These are phyloP conservation scores for Endothia cerciana DNA, from an alignment of 2,329 filamentous ascomycete genomes.

Conservation along the genomic window DNA sequence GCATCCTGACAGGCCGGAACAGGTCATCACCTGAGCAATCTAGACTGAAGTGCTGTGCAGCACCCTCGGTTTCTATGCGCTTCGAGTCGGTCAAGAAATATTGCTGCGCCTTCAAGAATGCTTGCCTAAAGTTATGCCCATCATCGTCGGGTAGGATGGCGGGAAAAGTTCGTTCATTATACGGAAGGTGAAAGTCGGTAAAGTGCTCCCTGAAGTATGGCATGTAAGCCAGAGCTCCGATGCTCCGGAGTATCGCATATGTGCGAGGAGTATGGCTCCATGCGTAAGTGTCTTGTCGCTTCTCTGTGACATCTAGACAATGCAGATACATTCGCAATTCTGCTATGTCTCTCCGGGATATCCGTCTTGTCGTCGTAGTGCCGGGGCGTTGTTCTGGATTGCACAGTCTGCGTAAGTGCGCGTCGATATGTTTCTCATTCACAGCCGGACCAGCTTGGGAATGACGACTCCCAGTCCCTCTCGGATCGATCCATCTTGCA, in stretches of 20 bases:
- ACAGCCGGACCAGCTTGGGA: neutral
- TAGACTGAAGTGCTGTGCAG: constrained; percentile 14
- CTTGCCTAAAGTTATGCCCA: constrained; percentile 15
- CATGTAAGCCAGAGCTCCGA: constrained; percentile 26
- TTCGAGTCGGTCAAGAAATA: constrained; percentile 31
- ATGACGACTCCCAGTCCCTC: neutral
- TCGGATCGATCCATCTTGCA: neutral
- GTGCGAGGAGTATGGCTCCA: constrained; percentile 26
- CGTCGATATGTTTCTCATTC: neutral
- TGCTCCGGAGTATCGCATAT: constrained; percentile 30
- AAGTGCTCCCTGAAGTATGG: constrained; percentile 27
- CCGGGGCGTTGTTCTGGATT: neutral
- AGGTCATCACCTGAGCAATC: constrained; percentile 24
- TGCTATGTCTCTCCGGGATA: constrained; percentile 25
- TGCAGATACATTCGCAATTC: constrained; percentile 25
- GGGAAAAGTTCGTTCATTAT: constrained; percentile 30
- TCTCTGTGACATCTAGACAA: constrained; percentile 21
- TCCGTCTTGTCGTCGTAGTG: neutral
- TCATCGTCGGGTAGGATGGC: constrained; percentile 18
- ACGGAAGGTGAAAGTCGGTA: constrained; percentile 31
- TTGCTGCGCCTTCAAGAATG: constrained; percentile 29
- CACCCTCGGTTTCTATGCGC: constrained; percentile 28
- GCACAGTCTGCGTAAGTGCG: neutral
- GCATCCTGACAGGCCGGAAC: constrained; percentile 21
- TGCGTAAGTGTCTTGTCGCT: constrained; percentile 15